A percentile compares a stretch with the other conserved stretches of the same genome.
These are phyloP conservation scores for Termitomyces sp. DNA, from an alignment of 768 basidiomycete genomes.

Conservation along the genomic window DNA sequence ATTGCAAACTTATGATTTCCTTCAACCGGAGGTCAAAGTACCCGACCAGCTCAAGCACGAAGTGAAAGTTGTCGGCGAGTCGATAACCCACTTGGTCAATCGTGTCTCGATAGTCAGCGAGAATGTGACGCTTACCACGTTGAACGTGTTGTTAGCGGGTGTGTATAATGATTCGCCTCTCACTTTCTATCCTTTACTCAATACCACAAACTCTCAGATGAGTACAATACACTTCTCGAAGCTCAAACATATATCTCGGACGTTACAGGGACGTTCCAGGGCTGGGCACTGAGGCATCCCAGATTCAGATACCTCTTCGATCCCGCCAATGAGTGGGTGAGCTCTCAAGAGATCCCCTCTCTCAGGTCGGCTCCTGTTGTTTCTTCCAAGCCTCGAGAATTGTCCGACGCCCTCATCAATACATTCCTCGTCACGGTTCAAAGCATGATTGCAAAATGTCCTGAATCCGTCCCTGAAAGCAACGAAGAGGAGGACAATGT, in stretches of 20 bases:
- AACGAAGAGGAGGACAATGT: slow-evolving; percentile 36
- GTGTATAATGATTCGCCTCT: slow-evolving; percentile 5
- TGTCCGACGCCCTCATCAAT: slow-evolving; percentile 49
- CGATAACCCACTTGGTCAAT: slow-evolving; percentile 24
- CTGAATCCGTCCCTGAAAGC: slow-evolving; percentile 17
- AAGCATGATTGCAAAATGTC: slow-evolving; percentile 42
- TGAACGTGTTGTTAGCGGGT: slow-evolving; percentile 37
- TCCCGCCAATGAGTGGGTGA: slow-evolving; percentile 30
- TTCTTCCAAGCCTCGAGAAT: slow-evolving; percentile 14
- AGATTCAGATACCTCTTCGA: slow-evolving; percentile 27
- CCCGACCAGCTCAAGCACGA: slow-evolving; percentile 23
- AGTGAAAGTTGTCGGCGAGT: slow-evolving; percentile 19
- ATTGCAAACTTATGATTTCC: slow-evolving; percentile 27
- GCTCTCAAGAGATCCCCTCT: slow-evolving; percentile 17
- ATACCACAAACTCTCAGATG: slow-evolving; percentile 25
- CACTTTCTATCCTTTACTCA: background rate
- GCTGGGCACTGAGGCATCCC: slow-evolving; percentile 25
- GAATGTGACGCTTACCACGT: slow-evolving; percentile 21
- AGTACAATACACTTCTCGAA: slow-evolving; percentile 25
- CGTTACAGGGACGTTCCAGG: slow-evolving; percentile 14
- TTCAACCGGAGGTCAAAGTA: slow-evolving; percentile 22
- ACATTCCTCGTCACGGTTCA: slow-evolving; percentile 66
- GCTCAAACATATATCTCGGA: slow-evolving; percentile 22
- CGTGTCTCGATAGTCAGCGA: slow-evolving; percentile 13
- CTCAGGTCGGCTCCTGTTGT: slow-evolving; percentile 1